phyloP scores from a whole-genome alignment of 495 filamentous ascomycete genomes.

The Aspergillus ostianus region DNA sequence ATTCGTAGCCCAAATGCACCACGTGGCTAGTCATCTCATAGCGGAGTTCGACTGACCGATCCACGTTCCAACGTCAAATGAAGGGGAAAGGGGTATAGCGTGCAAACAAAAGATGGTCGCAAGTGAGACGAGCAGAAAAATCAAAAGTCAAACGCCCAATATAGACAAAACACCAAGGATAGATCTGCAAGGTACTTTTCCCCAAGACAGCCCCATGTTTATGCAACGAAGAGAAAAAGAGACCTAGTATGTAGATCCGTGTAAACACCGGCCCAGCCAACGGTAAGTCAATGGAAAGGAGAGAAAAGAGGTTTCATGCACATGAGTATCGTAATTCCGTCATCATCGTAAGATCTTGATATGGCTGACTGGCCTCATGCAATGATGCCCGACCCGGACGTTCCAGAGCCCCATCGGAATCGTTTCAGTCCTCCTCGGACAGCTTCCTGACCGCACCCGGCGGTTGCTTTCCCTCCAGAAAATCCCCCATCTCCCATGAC shows the following conservation, averaged over 20 bases:
- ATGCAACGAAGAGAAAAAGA: neutral
- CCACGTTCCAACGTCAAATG: neutral
- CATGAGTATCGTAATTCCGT: neutral
- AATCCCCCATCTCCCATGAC: slow-evolving; percentile 32
- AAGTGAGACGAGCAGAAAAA: neutral
- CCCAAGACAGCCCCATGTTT: slow-evolving; percentile 1
- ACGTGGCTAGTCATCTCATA: neutral
- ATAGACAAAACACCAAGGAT: neutral
- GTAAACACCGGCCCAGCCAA: neutral
- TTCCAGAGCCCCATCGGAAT: slow-evolving; percentile 43
- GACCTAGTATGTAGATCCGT: neutral
- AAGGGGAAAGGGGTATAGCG: slow-evolving; percentile 7
- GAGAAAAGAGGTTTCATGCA: neutral
- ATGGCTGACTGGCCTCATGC: slow-evolving; percentile 16
- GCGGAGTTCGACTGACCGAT: neutral
- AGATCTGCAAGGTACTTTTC: slow-evolving; percentile 7
- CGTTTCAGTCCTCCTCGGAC: slow-evolving; percentile 43
- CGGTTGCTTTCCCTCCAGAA: slow-evolving; percentile 32
- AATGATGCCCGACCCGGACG: slow-evolving; percentile 38
- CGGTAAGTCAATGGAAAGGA: neutral
- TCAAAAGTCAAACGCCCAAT: neutral
- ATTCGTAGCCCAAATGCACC: neutral
- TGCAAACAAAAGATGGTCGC: neutral
- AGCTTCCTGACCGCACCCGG: slow-evolving; percentile 43
- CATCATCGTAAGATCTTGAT: neutral